Percentiles rank a stretch among this genome's conserved stretches.
Evolutionary conservation across 2,329 filamentous ascomycete species (phyloP).

Genomic region (Elsinoe fawcettii): DNA sequence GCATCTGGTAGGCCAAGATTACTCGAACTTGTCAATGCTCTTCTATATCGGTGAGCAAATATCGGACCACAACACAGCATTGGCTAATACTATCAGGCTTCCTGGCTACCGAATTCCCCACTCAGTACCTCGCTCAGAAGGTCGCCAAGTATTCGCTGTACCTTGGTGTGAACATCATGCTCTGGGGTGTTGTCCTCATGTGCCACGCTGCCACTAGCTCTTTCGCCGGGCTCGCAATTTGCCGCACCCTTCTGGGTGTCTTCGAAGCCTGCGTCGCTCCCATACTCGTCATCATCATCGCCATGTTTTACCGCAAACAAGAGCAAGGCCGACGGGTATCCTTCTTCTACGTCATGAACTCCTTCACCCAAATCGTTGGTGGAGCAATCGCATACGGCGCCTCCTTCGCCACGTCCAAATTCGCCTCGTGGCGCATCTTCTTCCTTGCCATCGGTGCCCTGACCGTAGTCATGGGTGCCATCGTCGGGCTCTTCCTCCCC

Average conservation of each 20-base stretch:
- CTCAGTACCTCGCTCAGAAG: conserved; percentile 16
- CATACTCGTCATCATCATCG: conserved; percentile 18
- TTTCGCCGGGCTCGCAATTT: conserved; percentile 25
- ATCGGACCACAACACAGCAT: conserved; percentile 24
- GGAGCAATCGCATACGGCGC: conserved; percentile 36
- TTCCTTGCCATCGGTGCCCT: conserved; percentile 37
- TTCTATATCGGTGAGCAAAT: conserved; percentile 22
- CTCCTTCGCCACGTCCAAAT: conserved; percentile 27
- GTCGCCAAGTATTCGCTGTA: conserved; percentile 18
- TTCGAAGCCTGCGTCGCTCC: conserved; percentile 23
- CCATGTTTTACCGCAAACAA: conserved; percentile 18
- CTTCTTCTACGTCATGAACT: conserved; percentile 20
- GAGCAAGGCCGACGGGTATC: conserved; percentile 25
- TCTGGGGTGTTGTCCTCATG: conserved; percentile 26
- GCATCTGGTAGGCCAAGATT: conserved; percentile 25
- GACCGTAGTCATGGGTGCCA: conserved; percentile 26
- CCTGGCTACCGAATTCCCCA: conserved; percentile 19
- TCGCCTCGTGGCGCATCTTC: conserved; percentile 37
- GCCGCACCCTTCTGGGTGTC: conserved; percentile 28
- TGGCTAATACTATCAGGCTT: conserved; percentile 15
- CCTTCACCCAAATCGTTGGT: conserved; percentile 25
- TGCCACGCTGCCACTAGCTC: conserved; percentile 26
- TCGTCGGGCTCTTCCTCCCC: conserved; percentile 29
- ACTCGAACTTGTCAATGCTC: conserved; percentile 19
- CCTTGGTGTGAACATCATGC: conserved; percentile 25